Conservation (phyloP, 352 stramenopile genomes). For the Discostella stelligera region DNA sequence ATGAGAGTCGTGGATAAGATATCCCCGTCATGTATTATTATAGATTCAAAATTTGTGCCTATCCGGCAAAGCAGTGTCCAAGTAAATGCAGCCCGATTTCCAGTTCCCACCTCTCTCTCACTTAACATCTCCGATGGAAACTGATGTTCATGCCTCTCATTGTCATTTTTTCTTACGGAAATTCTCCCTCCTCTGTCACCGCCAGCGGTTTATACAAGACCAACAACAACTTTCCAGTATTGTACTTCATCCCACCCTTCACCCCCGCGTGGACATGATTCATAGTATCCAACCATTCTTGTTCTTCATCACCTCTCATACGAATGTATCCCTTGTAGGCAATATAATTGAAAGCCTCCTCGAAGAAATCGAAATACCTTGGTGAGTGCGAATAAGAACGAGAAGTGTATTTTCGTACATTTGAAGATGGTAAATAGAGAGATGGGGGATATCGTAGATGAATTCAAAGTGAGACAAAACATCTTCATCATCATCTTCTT, state of each 20-base stretch:
- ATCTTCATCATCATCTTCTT: too few species aligned
- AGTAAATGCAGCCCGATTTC: background rate
- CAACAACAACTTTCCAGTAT: constrained; percentile 78
- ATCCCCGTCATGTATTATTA: background rate
- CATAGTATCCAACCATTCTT: constrained; percentile 80
- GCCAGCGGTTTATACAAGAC: constrained; percentile 54
- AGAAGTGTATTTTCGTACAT: too few species aligned
- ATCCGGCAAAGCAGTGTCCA: background rate
- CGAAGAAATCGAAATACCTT: constrained; percentile 79
- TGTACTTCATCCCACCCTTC: constrained; percentile 80
- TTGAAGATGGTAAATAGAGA: background rate
- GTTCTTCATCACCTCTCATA: constrained; percentile 70
- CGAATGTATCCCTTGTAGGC: constrained; percentile 80
- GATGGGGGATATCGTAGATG: background rate
- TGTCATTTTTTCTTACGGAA: background rate
- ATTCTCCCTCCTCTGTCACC: constrained; percentile 20
- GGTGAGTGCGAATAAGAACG: background rate
- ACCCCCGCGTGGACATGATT: constrained; percentile 77
- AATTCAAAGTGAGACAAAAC: background rate
- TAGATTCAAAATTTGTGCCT: constrained; percentile 3
- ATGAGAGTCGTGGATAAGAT: background rate
- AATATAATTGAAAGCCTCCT: constrained; percentile 81
- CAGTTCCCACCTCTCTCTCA: background rate
- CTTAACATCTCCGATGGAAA: background rate
- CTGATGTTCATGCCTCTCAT: background rate